phyloP scores from a whole-genome alignment of 2,329 filamentous ascomycete genomes.

The Venturia carpophila region DNA sequence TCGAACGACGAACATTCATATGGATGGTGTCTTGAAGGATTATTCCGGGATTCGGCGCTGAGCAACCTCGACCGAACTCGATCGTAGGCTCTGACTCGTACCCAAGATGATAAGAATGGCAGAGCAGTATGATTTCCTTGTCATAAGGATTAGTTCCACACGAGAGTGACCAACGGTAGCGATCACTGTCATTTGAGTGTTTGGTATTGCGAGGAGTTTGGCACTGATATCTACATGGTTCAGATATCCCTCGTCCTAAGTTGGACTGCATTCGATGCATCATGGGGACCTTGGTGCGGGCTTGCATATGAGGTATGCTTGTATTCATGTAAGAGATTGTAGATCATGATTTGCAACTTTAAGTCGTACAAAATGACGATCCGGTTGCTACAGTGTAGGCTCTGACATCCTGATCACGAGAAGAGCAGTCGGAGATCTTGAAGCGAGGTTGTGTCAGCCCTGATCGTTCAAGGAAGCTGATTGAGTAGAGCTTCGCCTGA shows the following conservation, averaged over 20 bases:
- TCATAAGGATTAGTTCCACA: neutral
- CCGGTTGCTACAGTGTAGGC: neutral
- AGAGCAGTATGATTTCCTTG: neutral
- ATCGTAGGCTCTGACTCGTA: neutral
- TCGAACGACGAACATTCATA: slow-evolving; percentile 82
- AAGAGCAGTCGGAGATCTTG: neutral
- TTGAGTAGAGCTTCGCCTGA: neutral
- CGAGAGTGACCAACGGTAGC: neutral
- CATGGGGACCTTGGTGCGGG: neutral
- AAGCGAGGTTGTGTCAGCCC: neutral
- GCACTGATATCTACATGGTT: neutral
- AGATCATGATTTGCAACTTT: neutral
- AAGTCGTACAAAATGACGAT: neutral
- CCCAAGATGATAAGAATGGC: neutral
- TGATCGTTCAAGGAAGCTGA: neutral
- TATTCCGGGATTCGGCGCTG: slow-evolving; percentile 44
- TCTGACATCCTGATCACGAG: neutral
- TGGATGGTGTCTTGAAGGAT: slow-evolving; percentile 73
- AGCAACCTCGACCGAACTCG: neutral
- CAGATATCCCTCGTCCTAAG: neutral
- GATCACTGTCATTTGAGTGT: neutral
- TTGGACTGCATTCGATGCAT: neutral
- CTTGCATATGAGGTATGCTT: neutral
- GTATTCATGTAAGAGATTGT: neutral
- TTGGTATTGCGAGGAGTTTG: slow-evolving; percentile 5